Conservation (phyloP, 2,329 filamentous ascomycete genomes). For the Apiospora phragmitis region DNA sequence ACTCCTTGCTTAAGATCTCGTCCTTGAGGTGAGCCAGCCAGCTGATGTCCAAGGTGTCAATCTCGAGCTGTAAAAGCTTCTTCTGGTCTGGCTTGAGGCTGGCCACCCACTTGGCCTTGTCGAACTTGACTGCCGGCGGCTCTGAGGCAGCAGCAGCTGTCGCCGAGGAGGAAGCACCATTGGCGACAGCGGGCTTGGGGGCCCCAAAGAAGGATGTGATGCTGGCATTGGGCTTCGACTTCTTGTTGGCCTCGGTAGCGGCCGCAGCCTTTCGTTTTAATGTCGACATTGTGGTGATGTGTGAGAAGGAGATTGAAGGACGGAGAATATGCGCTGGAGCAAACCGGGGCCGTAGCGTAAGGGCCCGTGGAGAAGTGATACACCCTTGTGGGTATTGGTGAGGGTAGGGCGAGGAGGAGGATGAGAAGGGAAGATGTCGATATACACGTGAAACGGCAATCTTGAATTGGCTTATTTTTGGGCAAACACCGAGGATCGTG, state of each 20-base stretch:
- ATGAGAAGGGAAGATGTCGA: background rate
- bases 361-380: background rate
- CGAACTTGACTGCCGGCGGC: conserved; percentile 59
- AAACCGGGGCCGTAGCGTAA: background rate
- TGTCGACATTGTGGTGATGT: conserved; percentile 46
- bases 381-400: background rate
- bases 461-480: background rate
- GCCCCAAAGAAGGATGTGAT: conserved; percentile 89
- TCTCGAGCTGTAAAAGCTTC: conserved; percentile 81
- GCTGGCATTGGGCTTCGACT: conserved; percentile 70
- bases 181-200: conserved; percentile 52
- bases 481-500: background rate
- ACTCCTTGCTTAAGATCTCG: conserved; percentile 75
- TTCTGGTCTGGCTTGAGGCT: conserved; percentile 79
- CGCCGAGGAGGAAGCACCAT: conserved; percentile 20
- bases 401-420: background rate
- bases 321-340: background rate
- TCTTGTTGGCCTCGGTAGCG: conserved; percentile 65
- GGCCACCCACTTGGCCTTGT: conserved; percentile 89
- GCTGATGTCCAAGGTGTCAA: conserved; percentile 86
- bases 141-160: conserved; percentile 24
- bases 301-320: background rate
- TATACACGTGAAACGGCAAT: conserved; percentile 1
- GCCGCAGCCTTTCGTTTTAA: conserved; percentile 65
- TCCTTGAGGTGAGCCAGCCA: conserved; percentile 91